Conservation (phyloP, 768 basidiomycete species). For the Phlebiopsis flavidoalba region DNA sequence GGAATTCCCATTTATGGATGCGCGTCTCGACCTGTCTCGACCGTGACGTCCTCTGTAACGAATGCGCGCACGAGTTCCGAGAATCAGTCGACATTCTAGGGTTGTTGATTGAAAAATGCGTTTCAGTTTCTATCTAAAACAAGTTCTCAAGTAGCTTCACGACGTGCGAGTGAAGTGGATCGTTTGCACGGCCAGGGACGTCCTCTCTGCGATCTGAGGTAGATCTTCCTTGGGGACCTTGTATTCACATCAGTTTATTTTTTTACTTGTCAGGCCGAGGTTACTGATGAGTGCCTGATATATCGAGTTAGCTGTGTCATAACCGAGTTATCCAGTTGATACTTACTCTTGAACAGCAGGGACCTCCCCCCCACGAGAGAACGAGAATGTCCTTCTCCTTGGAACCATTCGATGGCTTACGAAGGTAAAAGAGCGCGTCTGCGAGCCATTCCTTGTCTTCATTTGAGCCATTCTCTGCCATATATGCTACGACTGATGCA, state of each 20-base stretch:
- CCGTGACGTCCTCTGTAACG: too few relatives aligned
- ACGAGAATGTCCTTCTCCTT: constrained; percentile 56
- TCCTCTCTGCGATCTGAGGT: constrained; percentile 42
- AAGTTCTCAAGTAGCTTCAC: constrained; percentile 6
- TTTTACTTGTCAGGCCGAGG: constrained; percentile 54
- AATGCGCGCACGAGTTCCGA: too few relatives aligned
- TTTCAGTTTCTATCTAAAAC: not conserved
- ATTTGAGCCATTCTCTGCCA: constrained; percentile 51
- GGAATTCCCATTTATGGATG: too few relatives aligned
- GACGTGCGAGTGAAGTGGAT: constrained; percentile 3
- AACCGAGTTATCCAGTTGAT: not conserved
- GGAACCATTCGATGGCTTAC: constrained; percentile 55
- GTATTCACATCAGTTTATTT: constrained; percentile 52
- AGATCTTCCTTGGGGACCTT: constrained; percentile 58
- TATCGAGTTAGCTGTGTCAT: not conserved
- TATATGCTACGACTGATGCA: constrained; percentile 53
- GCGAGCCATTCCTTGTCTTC: constrained; percentile 61
- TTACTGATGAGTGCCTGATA: constrained; percentile 50
- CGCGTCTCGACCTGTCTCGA: too few relatives aligned
- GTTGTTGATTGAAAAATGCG: not conserved
- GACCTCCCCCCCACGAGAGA: too few relatives aligned
- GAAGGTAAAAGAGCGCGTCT: constrained; percentile 51
- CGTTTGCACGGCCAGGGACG: constrained; percentile 5
- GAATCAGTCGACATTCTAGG: too few relatives aligned
- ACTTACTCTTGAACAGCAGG: constrained; percentile 51